These are phyloP conservation scores for Linnemannia elongata DNA, from an alignment of 192 early-diverging fungal species.

Conservation along the genomic window DNA sequence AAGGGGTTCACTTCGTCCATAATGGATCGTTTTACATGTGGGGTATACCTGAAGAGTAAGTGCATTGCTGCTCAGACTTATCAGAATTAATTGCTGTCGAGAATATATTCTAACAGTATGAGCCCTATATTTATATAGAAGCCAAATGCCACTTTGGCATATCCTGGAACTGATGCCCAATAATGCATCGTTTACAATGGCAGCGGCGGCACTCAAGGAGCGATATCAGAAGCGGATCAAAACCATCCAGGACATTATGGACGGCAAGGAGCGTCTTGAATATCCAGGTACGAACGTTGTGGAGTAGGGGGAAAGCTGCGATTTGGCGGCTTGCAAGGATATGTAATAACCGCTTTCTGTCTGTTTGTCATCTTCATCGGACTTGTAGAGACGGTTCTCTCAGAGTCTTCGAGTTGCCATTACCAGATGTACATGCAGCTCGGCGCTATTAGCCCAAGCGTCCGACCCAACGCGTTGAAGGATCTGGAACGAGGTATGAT, in stretches of 20 bases:
- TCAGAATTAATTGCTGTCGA: neutral
- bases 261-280: constrained; percentile 31
- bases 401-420: constrained; percentile 45
- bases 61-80: neutral
- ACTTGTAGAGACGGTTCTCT: constrained; percentile 28
- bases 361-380: neutral
- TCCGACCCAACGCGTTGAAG: constrained; percentile 51
- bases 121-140: neutral
- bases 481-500: constrained; percentile 65
- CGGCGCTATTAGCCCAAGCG: constrained; percentile 53
- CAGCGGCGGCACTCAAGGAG: constrained; percentile 48
- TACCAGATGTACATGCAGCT: constrained; percentile 67
- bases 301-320: neutral
- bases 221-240: constrained; percentile 57
- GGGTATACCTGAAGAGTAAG: constrained; percentile 62
- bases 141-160: constrained; percentile 47
- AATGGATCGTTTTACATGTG: constrained; percentile 67
- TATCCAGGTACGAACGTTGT: constrained; percentile 42
- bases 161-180: constrained; percentile 63
- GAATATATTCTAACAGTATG: neutral
- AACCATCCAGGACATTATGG: constrained; percentile 44
- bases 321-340: neutral
- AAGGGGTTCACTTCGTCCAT: constrained; percentile 66
- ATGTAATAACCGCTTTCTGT: neutral
- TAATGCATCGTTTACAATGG: constrained; percentile 47